Evolutionary conservation across 768 basidiomycete species (phyloP).

Genomic region (Megacollybia marginata): DNA sequence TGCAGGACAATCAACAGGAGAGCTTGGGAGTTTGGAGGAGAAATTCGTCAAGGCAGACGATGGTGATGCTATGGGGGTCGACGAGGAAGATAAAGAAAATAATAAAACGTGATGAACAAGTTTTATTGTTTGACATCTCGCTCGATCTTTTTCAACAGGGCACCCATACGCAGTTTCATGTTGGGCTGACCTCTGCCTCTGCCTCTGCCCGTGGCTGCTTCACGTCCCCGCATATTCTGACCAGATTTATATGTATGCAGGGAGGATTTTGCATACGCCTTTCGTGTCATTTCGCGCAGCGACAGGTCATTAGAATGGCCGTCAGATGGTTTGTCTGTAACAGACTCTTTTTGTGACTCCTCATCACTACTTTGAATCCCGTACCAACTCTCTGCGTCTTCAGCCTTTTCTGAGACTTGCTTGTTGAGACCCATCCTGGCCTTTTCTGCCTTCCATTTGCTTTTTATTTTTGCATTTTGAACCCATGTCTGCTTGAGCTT

Average conservation of each 20-base stretch:
- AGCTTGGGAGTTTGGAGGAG: conserved; percentile 41
- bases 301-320: conserved; percentile 16
- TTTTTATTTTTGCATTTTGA: conserved; percentile 66
- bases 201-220: conserved; percentile 13
- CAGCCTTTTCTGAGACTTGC: conserved; percentile 3
- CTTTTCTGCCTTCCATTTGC: conserved; percentile 72
- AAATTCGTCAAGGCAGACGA: conserved; percentile 53
- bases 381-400: conserved; percentile 9
- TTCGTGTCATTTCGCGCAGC: conserved; percentile 51
- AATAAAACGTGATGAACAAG: background rate
- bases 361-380: background rate
- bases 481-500: conserved; percentile 80
- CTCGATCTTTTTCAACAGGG: conserved; percentile 82
- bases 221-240: conserved; percentile 24
- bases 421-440: conserved; percentile 29
- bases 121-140: conserved; percentile 26
- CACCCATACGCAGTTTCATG: conserved; percentile 86
- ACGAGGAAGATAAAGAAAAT: conserved; percentile 53
- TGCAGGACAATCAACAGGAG: conserved; percentile 10
- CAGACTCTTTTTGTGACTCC: conserved; percentile 7
- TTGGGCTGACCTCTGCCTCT: conserved; percentile 40
- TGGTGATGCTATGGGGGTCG: conserved; percentile 36
- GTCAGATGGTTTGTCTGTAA: conserved; percentile 7
- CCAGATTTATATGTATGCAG: conserved; percentile 53
- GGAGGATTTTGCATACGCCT: conserved; percentile 54